phyloP scores from a whole-genome alignment of 495 filamentous ascomycete genomes.

The Geoglossum glabrum region DNA sequence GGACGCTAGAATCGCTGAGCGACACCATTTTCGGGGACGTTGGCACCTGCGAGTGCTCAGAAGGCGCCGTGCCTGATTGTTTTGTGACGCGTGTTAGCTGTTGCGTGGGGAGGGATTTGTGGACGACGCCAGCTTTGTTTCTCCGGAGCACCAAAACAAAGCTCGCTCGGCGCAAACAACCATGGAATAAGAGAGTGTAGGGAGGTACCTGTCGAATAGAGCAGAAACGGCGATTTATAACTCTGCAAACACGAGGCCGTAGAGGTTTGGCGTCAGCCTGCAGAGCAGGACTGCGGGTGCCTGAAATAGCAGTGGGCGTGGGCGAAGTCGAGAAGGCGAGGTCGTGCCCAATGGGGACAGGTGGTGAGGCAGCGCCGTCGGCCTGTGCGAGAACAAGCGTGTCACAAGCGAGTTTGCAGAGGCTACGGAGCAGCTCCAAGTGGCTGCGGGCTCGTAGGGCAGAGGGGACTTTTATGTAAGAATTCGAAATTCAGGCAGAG shows the following conservation, averaged over 20 bases:
- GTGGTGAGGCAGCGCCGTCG: background rate
- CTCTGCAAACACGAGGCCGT: background rate
- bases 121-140: background rate
- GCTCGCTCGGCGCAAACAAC: background rate
- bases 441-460: background rate
- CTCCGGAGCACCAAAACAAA: background rate
- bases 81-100: background rate
- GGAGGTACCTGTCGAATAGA: too few relatives aligned
- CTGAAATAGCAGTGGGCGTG: background rate
- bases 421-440: too few relatives aligned
- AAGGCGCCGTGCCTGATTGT: background rate
- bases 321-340: conserved; percentile 1
- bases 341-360: background rate
- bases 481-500: too few relatives aligned
- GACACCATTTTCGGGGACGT: background rate
- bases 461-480: background rate
- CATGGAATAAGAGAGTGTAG: background rate
- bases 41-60: background rate
- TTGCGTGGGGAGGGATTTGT: background rate
- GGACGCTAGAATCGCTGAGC: background rate
- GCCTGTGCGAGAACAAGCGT: background rate
- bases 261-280: background rate
- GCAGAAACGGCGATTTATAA: too few relatives aligned
- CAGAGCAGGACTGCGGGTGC: background rate
- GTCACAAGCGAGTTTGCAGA: background rate